These are phyloP conservation scores for Stachybotrys chlorohalonatus DNA, from an alignment of 2,329 filamentous ascomycete species.

Conservation along the genomic window DNA sequence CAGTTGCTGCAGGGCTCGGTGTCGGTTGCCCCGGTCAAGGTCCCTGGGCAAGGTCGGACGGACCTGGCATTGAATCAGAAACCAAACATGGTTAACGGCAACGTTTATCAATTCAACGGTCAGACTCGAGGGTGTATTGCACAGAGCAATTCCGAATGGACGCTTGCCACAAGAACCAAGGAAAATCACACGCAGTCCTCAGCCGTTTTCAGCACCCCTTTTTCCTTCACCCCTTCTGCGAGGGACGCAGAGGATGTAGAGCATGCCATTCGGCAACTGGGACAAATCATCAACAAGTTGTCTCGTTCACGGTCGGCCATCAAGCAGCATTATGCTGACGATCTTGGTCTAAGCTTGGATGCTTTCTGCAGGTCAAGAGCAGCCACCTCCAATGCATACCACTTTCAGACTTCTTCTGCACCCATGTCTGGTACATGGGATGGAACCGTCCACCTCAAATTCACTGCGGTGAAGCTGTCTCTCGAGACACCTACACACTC, in stretches of 20 bases:
- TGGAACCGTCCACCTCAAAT: not conserved
- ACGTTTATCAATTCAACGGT: not conserved
- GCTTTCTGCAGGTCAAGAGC: slow-evolving; percentile 6
- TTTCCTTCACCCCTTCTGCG: not conserved
- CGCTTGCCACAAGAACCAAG: not conserved
- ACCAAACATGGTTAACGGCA: not conserved
- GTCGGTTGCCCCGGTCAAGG: not conserved
- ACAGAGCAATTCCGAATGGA: not conserved
- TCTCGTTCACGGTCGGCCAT: slow-evolving; percentile 8
- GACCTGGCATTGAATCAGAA: not conserved
- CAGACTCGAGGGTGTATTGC: not conserved
- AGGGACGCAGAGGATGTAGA: not conserved
- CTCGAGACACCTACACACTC: slow-evolving; percentile 2
- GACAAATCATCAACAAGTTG: slow-evolving; percentile 5
- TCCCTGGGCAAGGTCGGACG: not conserved
- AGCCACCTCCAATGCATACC: not conserved
- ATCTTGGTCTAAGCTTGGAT: slow-evolving; percentile 10
- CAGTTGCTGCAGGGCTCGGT: slow-evolving; percentile 9
- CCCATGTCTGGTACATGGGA: too few species aligned
- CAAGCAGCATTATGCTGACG: slow-evolving; percentile 8
- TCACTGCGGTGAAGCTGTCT: not conserved
- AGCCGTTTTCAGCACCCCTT: not conserved
- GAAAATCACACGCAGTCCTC: not conserved
- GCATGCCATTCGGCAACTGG: slow-evolving; percentile 1
- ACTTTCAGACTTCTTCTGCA: not conserved